Evolutionary conservation across 2,329 filamentous ascomycete species (phyloP), one percentile per base, ranked within the genome.

Genomic region (Xylaria sp.): DNA sequence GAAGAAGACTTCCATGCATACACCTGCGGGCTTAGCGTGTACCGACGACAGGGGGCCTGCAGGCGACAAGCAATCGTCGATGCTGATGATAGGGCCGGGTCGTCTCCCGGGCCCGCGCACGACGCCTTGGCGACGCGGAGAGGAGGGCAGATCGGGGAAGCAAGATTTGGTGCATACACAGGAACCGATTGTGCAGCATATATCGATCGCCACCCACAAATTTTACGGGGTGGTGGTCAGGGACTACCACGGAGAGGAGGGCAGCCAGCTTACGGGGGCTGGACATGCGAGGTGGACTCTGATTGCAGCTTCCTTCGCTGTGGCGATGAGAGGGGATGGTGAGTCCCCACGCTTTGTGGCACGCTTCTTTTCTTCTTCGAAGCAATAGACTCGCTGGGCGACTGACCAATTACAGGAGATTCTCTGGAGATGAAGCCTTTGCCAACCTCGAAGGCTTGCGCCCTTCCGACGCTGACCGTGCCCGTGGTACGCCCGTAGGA

Each of bases 251-350:
- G 87, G 87, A 79, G 74, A 60, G 74, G 72, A 56, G 83, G 82
- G 0, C 78, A 74, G 19, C 88, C 88, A 18, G 82, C 92, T 38
- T 78, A 80, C 21, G 91, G 91, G 37, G 88, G 88, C 22, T 99
- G 93, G 93, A 80, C 84, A 39, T 92, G 91, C 68, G 81, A 85
- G 55, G 69, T 83, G 48, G 93, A 96, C 74, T 91, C 91, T 16
- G 91, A 96, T 70, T 96, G 92, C 67, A 87, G 83, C 55, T 96
- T 93, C 72, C 76, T 97, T 62, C 84, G 79, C 49, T 81, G 82
- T 50, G 93, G 93, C 7, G 88, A 89, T 65, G 93, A 97, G 73
- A 81, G 92, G 76, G 92, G 92, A 69, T 97, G 93, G 92, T 94
- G 66, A 71, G 82, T 78, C 24, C 51, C 29, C 39, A 18, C n/a